Base-by-base conservation (phyloP, 2,329 filamentous ascomycete species). In the Claviceps sp. region DNA sequence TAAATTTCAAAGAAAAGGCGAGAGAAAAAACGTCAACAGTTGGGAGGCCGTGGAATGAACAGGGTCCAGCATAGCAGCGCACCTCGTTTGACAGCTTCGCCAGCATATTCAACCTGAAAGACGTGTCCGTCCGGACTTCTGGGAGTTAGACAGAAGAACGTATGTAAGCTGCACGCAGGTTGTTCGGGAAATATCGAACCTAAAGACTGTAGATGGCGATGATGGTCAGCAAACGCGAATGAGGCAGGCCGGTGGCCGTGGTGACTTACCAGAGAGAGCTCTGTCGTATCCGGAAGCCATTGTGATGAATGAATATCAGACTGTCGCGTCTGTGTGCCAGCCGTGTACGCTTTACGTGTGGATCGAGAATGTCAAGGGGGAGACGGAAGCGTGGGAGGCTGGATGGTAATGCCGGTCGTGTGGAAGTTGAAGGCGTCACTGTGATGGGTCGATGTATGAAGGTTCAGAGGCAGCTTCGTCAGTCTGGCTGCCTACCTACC, bases 91-190 rank as follows among this genome's bases (percentile, higher is more conserved):
- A 98, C 93, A 60, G 93, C 93, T 75, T 98, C 93, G 61, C 95
- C 86, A 52, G 93, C 93, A 80, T 98, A 98, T 79, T 98, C 93
- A 65, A 98, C 93, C 73, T 98, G 93, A 75, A 98, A 98, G 64
- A 98, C 93, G 76, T 98, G 93, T 72, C 93, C 93, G 74, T 98
- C 93, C 65, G 93, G 93, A 81, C 91, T 66, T 48, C 53, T 20
- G 47, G 47, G n/a, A 41, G 67, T 84, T 70, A 82, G 74, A 61
- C 14, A n/a, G 58, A 11, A 11, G 16, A 8, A 37, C 7, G 40
- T 34, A 22, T 13, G 7, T 20, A 37, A 4, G n/a, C 50, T 44
- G 51, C 43, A n/a, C 3, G 26, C 26, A n/a, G 7, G 13, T 20
- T 5, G 37, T 50, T 45, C 41, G 45, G 22, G 37, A 46, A 16